Evolutionary conservation across 208 protist genomes (phyloP).

Genomic region (Acanthamoeba rhysodes): DNA sequence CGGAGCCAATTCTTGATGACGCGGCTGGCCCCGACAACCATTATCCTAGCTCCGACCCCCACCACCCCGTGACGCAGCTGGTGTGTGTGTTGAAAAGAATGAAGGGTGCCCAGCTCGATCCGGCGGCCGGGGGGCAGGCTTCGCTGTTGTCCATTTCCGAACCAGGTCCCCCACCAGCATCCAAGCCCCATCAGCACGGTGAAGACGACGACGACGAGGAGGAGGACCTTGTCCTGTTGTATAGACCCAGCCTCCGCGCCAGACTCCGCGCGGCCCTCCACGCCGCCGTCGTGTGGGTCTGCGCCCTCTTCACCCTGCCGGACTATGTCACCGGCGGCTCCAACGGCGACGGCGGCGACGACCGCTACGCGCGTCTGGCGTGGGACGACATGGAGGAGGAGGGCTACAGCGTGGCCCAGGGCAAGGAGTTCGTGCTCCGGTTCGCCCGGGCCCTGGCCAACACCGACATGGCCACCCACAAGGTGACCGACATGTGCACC

Average conservation of each 20-base stretch:
- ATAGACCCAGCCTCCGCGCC: not conserved
- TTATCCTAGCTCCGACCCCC: no score
- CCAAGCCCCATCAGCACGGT: not conserved
- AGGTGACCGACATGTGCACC: not conserved
- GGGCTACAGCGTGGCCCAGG: not conserved
- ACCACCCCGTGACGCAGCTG: no score
- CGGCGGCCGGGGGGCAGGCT: no score
- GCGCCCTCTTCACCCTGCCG: not conserved
- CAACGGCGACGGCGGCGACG: not conserved
- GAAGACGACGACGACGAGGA: not conserved
- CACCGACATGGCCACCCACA: not conserved
- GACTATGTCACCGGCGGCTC: not conserved
- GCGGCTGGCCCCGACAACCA: no score
- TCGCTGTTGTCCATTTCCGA: no score
- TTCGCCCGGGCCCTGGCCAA: not conserved
- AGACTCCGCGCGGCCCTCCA: not conserved
- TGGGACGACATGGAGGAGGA: not conserved
- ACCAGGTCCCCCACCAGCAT: no score
- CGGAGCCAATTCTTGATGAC: no score
- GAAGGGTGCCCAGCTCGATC: no score
- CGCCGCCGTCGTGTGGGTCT: not conserved
- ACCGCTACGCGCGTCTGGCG: not conserved
- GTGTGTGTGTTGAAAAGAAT: no score
- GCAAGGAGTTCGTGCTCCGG: not conserved
- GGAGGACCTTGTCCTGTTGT: not conserved